Conservation (phyloP, 2,329 filamentous ascomycete genomes). For the Ilyonectria sp. region DNA sequence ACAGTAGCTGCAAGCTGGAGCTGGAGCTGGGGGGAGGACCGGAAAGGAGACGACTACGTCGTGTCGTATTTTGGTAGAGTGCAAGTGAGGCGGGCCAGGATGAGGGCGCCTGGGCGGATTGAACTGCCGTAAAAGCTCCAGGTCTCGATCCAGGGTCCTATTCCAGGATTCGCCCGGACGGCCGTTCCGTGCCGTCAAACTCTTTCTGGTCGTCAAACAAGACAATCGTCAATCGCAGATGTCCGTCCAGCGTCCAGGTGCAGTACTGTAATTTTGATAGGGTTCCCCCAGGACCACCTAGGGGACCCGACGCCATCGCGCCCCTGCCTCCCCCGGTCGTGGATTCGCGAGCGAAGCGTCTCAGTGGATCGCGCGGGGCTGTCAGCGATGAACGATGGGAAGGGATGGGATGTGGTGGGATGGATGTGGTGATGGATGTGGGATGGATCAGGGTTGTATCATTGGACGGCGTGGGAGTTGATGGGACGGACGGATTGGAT, state of each 20-base stretch:
- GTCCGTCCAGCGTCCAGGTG: neutral
- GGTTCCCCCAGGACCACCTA: neutral
- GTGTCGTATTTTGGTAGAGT: neutral
- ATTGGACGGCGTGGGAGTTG: neutral
- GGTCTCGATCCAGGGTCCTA: neutral
- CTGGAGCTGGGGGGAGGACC: neutral
- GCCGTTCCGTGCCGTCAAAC: neutral
- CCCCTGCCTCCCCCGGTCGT: neutral
- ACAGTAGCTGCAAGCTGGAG: neutral
- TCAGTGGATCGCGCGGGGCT: slow-evolving; percentile 28
- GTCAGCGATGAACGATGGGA: slow-evolving; percentile 17
- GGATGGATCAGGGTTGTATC: neutral
- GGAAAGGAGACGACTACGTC: neutral
- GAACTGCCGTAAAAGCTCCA: neutral
- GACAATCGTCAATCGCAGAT: neutral
- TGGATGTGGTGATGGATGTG: neutral
- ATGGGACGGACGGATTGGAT: neutral
- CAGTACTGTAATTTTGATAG: slow-evolving; percentile 11
- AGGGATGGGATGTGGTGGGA: neutral
- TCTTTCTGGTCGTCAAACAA: slow-evolving; percentile 1
- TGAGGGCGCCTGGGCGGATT: neutral
- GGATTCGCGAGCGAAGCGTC: neutral
- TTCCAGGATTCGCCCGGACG: neutral
- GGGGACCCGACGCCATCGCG: neutral
- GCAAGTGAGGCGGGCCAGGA: slow-evolving; percentile 4